Percentiles rank a stretch among this genome's conserved stretches.
These are phyloP conservation scores for Senna tora DNA, from an alignment of 306 rosid species.

Conservation along the genomic window DNA sequence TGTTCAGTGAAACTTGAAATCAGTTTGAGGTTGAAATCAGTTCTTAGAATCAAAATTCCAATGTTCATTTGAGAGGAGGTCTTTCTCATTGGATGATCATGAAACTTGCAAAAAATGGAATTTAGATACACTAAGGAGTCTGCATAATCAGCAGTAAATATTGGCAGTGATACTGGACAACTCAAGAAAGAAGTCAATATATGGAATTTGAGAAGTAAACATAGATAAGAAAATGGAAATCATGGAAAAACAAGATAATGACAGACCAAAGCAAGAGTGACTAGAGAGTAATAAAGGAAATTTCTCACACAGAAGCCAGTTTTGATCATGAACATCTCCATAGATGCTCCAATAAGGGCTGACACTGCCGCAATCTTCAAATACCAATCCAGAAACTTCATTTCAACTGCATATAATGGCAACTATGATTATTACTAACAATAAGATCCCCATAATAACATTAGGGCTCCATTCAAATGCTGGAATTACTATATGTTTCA, in stretches of 20 bases:
- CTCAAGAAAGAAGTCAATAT: neutral
- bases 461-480: neutral
- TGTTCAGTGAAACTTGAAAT: neutral
- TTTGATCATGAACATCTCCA: constrained; percentile 91
- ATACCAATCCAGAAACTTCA: constrained; percentile 89
- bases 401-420: constrained; percentile 39
- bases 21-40: neutral
- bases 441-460: neutral
- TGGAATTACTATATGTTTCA: neutral
- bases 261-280: neutral
- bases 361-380: constrained; percentile 75
- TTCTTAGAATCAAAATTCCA: neutral
- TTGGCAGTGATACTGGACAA: neutral
- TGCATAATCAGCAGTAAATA: neutral
- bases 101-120: neutral
- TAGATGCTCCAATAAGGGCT: constrained; percentile 82
- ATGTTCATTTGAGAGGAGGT: neutral
- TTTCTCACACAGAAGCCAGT: constrained; percentile 88
- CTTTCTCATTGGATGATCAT: constrained; percentile 10
- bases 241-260: constrained; percentile 8
- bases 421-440: neutral
- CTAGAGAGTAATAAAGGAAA: constrained; percentile 48
- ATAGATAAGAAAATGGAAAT: constrained; percentile 20
- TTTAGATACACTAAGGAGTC: neutral
- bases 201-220: neutral